Base-by-base conservation (phyloP, 805 yeast genomes). In the Schizosaccharomyces osmophilus region DNA sequence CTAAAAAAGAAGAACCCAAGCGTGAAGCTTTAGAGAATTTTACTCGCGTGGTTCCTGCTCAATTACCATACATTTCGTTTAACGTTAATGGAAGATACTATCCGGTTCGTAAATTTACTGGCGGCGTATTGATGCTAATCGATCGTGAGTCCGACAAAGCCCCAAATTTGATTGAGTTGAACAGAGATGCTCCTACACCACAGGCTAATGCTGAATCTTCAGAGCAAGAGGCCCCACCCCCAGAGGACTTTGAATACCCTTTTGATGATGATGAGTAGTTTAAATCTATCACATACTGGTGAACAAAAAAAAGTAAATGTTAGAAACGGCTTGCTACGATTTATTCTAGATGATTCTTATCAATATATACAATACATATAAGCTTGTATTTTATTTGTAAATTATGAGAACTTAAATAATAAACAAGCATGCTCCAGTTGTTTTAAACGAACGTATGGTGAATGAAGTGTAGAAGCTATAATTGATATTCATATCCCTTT, bases 11-110 rank as follows among this genome's bases (percentile, higher is more conserved):
- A 24, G 68, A 63, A 48, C 54, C 60, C 5, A 45, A 55, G 58
- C 55, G 48, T 36, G 65, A 62, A 31, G 61, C 39, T 6, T 69
- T 93, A 62, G 77, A 77, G 45, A 93, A 93, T 70, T 75, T 90
- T 78, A 78, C 93, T 13, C 81, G 98, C 68, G 95, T 93, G 1
- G 75, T 93, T 62, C 97, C 97, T 17, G 79, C 83, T 57, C 97
- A 93, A 73, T 77, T 89, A 63, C 84, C 83, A 71, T 87, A 82
- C 73, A 80, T 93, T 61, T 78, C 95, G 3, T 88, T 90, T 69
- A 72, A 76, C 48, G 83, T 84, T 68, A 84, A 81, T 61, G 83
- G 79, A 59, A 78, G 95, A 68, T 90, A 84, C 71, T 79, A 76
- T 42, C 97, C 97, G 4, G 83, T 88, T 8, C 83, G 94, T 71